phyloP scores from a whole-genome alignment of 371 early-diverging fungal species.

The Rhizoclosmatium hyalinum region DNA sequence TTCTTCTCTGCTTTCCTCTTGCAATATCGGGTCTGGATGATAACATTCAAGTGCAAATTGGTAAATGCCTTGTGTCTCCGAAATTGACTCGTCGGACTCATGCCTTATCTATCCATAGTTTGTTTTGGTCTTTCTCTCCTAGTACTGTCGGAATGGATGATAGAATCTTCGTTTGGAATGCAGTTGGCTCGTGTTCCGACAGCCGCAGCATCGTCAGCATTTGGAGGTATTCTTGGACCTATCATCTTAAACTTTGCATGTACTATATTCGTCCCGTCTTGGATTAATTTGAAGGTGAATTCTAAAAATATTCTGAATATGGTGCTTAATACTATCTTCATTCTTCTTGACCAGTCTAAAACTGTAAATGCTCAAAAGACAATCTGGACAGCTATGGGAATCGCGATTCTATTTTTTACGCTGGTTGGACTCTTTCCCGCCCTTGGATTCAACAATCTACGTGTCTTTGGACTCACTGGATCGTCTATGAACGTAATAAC shows the following conservation, averaged over 20 bases:
- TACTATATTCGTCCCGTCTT: conserved; percentile 43
- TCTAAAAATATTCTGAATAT: not conserved
- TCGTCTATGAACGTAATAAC: not conserved
- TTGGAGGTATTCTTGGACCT: conserved; percentile 30
- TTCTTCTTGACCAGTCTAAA: conserved; percentile 5
- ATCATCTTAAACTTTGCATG: conserved; percentile 44
- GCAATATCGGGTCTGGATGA: conserved; percentile 52
- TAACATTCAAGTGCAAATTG: conserved; percentile 54
- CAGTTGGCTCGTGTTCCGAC: conserved; percentile 29
- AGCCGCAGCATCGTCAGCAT: conserved; percentile 17
- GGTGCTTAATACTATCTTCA: not conserved
- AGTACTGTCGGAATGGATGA: conserved; percentile 30
- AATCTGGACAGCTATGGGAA: conserved; percentile 39
- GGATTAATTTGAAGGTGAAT: conserved; percentile 44
- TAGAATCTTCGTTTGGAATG: conserved; percentile 41
- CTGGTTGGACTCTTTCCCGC: conserved; percentile 46
- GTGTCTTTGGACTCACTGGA: not conserved
- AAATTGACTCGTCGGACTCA: not conserved
- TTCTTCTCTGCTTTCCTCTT: conserved; percentile 38
- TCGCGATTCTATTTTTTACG: conserved; percentile 34
- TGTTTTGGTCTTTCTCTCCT: conserved; percentile 36
- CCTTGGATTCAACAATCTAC: conserved; percentile 39
- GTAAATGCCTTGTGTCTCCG: conserved; percentile 27
- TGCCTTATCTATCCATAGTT: conserved; percentile 21
- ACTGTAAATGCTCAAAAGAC: conserved; percentile 40